Evolutionary conservation across 2,329 filamentous ascomycete species (phyloP).

Genomic region (Tolypocladium sp.): DNA sequence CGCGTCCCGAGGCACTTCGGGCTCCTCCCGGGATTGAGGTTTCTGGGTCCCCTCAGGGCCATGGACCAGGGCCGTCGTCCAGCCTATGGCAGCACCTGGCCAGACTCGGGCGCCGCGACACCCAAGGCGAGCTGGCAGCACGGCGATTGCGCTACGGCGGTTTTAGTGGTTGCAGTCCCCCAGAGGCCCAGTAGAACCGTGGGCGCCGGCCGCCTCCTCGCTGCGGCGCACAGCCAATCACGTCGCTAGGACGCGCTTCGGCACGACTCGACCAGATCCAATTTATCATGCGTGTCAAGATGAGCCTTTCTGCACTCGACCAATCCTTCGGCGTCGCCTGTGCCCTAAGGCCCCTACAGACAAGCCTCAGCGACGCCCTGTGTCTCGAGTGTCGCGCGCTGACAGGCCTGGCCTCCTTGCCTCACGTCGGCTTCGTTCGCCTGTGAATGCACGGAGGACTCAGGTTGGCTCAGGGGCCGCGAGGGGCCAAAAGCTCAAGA

Average conservation of each 20-base stretch:
- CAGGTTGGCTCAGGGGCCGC: background rate
- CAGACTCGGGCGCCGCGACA: background rate
- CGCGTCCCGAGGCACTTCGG: background rate
- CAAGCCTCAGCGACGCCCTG: background rate
- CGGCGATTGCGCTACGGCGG: background rate
- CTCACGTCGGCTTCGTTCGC: background rate
- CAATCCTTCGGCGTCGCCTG: slow-evolving; percentile 2
- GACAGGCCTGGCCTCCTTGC: background rate
- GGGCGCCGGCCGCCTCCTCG: background rate
- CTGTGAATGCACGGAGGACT: background rate
- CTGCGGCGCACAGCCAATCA: slow-evolving; percentile 5
- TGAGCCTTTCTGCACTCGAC: slow-evolving; percentile 5
- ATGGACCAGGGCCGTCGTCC: background rate
- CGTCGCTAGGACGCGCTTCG: slow-evolving; percentile 7
- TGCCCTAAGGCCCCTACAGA: background rate
- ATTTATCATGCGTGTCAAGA: slow-evolving; percentile 13
- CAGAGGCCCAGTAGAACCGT: background rate
- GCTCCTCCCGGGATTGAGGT: background rate
- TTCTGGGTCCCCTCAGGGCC: background rate
- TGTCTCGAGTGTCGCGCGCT: background rate
- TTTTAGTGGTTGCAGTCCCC: slow-evolving; percentile 1
- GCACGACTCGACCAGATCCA: slow-evolving; percentile 6
- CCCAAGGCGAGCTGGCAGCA: background rate
- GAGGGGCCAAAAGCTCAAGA: background rate
- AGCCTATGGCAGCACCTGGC: background rate